A percentile compares a stretch with the other conserved stretches of the same genome.
These are phyloP conservation scores for Fusarium pseudocircinatum DNA, from an alignment of 2,329 filamentous ascomycete genomes.

Conservation along the genomic window DNA sequence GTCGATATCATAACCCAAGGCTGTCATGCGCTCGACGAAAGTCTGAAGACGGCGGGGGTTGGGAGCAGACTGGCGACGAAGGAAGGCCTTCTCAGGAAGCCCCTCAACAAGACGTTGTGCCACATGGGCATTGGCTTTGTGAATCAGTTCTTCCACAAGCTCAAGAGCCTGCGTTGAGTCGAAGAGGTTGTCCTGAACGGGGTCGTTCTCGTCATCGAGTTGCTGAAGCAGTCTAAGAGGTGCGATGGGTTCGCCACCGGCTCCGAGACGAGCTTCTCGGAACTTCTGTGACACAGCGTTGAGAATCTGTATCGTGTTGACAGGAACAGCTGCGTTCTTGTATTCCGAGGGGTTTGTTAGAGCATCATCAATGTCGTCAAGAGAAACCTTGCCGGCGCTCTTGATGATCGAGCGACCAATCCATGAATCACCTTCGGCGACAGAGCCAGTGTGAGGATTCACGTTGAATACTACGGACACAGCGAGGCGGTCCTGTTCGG, in stretches of 20 bases:
- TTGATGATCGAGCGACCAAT: slow-evolving; percentile 94
- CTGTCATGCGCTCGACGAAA: slow-evolving; percentile 92
- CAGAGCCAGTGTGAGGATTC: slow-evolving; percentile 79
- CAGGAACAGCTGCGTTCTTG: slow-evolving; percentile 71
- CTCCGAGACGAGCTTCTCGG: slow-evolving; percentile 85
- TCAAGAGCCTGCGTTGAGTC: slow-evolving; percentile 89
- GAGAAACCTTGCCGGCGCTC: slow-evolving; percentile 85
- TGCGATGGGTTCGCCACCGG: slow-evolving; percentile 80
- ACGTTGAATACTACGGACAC: slow-evolving; percentile 95
- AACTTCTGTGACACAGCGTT: slow-evolving; percentile 89
- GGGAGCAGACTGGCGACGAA: slow-evolving; percentile 85
- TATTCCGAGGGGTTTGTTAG: slow-evolving; percentile 71
- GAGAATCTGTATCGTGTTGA: slow-evolving; percentile 83
- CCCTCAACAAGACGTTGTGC: slow-evolving; percentile 83
- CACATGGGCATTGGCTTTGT: slow-evolving; percentile 91
- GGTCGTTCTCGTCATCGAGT: slow-evolving; percentile 97
- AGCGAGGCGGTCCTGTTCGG: slow-evolving; percentile 88
- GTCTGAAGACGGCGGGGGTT: slow-evolving; percentile 89
- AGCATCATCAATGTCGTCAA: slow-evolving; percentile 86
- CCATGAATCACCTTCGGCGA: slow-evolving; percentile 89
- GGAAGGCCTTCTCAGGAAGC: slow-evolving; percentile 89
- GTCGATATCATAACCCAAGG: slow-evolving; percentile 90
- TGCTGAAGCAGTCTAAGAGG: slow-evolving; percentile 91
- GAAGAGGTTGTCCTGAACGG: slow-evolving; percentile 96
- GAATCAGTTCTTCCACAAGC: slow-evolving; percentile 92